These are phyloP conservation scores for Bidens hawaiensis DNA, from an alignment of 140 eudicot genomes.

Conservation along the genomic window DNA sequence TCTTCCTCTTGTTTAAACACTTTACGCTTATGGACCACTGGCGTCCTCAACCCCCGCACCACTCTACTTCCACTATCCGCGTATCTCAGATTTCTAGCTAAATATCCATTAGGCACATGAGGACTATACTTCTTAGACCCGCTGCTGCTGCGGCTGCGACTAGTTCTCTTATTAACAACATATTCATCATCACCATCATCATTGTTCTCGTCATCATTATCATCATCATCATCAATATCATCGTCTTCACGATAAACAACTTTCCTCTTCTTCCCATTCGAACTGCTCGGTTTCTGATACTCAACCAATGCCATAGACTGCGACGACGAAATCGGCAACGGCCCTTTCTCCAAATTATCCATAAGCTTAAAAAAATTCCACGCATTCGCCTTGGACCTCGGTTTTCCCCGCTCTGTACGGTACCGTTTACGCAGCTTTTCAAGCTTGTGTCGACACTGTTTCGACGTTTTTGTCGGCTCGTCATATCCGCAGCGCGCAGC, in stretches of 20 bases:
- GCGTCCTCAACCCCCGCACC: conserved; percentile 34
- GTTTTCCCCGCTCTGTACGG: conserved; percentile 60
- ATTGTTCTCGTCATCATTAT: conserved; percentile 16
- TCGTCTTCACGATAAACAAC: too few relatives aligned
- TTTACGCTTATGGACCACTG: conserved; percentile 32
- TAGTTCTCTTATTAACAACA: conserved; percentile 22
- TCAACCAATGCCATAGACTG: conserved; percentile 40
- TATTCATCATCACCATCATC: conserved; percentile 28
- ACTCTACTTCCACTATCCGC: conserved; percentile 20
- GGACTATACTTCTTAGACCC: conserved; percentile 44
- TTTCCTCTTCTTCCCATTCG: conserved; percentile 30
- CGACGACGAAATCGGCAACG: conserved; percentile 51
- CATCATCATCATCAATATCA: conserved; percentile 11
- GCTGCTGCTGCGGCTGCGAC: too few relatives aligned
- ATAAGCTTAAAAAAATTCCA: conserved; percentile 73
- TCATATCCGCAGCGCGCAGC: conserved; percentile 74
- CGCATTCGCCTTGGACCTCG: conserved; percentile 38
- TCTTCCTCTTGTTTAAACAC: conserved; percentile 35
- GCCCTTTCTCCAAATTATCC: conserved; percentile 79
- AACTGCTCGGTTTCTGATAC: conserved; percentile 24
- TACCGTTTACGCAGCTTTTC: conserved; percentile 90
- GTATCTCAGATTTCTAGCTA: conserved; percentile 19
- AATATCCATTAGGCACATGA: conserved; percentile 22
- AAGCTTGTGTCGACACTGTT: conserved; percentile 94
- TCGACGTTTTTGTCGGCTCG: conserved; percentile 71